Evolutionary conservation across 306 rosid genomes (phyloP), one percentile per base, ranked within the genome.

Genomic region (Malus domestica): DNA sequence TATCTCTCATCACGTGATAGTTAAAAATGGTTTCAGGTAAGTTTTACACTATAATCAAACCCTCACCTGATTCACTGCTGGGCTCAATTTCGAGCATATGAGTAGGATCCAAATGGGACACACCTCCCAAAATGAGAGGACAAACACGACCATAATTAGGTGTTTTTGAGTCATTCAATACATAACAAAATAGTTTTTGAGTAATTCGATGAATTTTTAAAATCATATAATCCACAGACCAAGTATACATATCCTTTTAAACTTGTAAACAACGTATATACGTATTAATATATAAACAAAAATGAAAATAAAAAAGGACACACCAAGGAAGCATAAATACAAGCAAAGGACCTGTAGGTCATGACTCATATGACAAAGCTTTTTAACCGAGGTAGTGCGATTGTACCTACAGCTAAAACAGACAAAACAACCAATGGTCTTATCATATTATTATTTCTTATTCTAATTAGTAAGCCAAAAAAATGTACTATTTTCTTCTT

Each of bases 71-170:
- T 72, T 73, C 80, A 33, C 86, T 72, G 76, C 68, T 81, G 78
- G 69, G 67, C 65, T 70, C 8, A 75, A 70, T 46, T 72, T 70
- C 83, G 70, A 77, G 66, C 80, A 74, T 63, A 76, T 80, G 73
- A 80, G 83, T 74, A 83, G 79, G 63, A 18, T 83, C 85, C 78
- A 85, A 87, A 66, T 35, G 23, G 58, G 79, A 83, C 93, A 63
- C 92, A 45, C 71, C 84, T 82, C 85, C 88, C 92, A 67, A 91
- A 82, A 85, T 84, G 64, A 76, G 82, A 71, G 78, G 90, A 87
- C 90, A 84, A 65, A 80, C 83, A 80, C 80, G 76, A 79, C 87
- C 84, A 87, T 84, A 88, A 88, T 88, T 86, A 85, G 93, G 92
- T 86, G 86, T 78, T 87, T 84, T 91, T 87, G 90, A 89, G 87